phyloP scores from a whole-genome alignment of 2,329 filamentous ascomycete species.

The Pseudogymnoascus pannorum region DNA sequence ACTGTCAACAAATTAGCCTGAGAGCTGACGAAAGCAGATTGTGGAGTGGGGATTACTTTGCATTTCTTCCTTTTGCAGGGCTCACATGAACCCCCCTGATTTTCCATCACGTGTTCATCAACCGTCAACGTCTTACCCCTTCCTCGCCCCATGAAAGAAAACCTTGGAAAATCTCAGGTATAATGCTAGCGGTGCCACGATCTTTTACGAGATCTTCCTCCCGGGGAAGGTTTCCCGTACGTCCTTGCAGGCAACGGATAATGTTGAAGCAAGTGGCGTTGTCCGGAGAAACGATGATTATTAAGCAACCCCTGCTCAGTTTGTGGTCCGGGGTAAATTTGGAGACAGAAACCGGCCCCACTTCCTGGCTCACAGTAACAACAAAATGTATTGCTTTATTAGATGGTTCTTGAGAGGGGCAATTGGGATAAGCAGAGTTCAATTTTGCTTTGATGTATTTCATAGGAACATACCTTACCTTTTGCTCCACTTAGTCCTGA shows the following conservation, averaged over 20 bases:
- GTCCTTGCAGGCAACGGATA: not conserved
- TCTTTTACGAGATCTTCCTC: not conserved
- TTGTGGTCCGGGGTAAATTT: not conserved
- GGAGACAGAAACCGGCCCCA: not conserved
- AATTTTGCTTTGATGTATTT: not conserved
- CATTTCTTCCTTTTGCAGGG: slow-evolving; percentile 30
- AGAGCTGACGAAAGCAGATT: slow-evolving; percentile 19
- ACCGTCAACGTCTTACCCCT: not conserved
- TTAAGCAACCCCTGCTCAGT: not conserved
- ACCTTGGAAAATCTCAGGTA: not conserved
- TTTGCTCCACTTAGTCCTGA: not conserved
- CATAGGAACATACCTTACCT: not conserved
- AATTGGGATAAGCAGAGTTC: not conserved
- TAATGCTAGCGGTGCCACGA: not conserved
- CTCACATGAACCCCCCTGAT: slow-evolving; percentile 28
- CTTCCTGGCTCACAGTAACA: not conserved
- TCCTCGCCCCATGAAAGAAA: not conserved
- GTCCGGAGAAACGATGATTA: not conserved
- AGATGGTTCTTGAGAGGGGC: not conserved
- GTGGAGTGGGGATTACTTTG: slow-evolving; percentile 22
- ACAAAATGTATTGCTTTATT: not conserved
- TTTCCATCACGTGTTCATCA: slow-evolving; percentile 3
- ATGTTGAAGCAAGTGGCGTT: not conserved
- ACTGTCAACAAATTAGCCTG: not conserved
- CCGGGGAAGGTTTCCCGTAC: not conserved